These are phyloP conservation scores for Acanthamoeba divionensis DNA, from an alignment of 208 protist species.

Conservation along the genomic window DNA sequence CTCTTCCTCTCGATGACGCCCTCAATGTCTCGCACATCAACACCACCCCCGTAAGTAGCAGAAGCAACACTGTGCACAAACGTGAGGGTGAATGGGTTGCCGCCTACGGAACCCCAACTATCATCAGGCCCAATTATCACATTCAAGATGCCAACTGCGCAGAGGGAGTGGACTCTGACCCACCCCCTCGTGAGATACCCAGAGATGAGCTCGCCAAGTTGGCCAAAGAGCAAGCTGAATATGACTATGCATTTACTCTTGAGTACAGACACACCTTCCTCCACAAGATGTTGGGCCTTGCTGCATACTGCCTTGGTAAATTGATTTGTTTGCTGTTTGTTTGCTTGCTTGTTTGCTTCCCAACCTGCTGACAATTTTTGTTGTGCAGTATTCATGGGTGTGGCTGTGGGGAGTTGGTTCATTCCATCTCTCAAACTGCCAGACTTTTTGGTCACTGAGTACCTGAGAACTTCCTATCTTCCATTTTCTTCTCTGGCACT, in stretches of 20 bases:
- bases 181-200: slow-evolving; percentile 23
- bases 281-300: background rate
- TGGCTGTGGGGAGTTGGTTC: slow-evolving; percentile 19
- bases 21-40: too few species aligned
- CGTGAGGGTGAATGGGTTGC: slow-evolving; percentile 33
- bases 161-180: background rate
- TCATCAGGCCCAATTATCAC: background rate
- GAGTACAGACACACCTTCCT: background rate
- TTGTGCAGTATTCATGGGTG: background rate
- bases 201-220: slow-evolving; percentile 10
- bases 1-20: too few species aligned
- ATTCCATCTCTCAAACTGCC: background rate
- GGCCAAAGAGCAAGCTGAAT: slow-evolving; percentile 1
- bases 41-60: too few species aligned
- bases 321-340: too few species aligned
- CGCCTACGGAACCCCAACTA: slow-evolving; percentile 18
- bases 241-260: background rate
- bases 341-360: background rate
- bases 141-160: background rate
- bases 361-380: background rate
- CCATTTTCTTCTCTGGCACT: slow-evolving; percentile 19
- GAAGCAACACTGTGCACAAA: background rate
- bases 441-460: background rate
- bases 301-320: background rate
- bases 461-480: background rate